Evolutionary conservation across 805 yeast species (phyloP), one percentile per base, ranked within the genome.

Genomic region (Yamadazyma ubonensis): DNA sequence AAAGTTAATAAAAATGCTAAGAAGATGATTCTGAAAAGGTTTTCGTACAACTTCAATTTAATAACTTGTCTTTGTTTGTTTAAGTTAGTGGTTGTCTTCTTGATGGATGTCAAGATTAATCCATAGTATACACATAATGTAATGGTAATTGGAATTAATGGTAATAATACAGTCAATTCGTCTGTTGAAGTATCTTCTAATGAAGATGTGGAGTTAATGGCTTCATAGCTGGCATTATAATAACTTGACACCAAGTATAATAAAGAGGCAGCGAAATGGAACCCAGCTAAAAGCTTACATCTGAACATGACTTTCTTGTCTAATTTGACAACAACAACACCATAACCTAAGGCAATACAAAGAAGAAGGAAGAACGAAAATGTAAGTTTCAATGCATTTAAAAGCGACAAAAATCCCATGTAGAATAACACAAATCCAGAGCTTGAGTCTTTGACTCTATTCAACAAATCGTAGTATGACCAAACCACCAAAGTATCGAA

Each of bases 331-430:
- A 78, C 80, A 36, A 93, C 98, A 34, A 93, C 89, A 46, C 98
- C 97, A 63, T 90, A 93, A 29, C 99, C 99, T 49, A 90, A 70
- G 10, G 95, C 75, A 41, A 93, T 91, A 52, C 88, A 83, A 48
- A 91, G 70, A 41, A 93, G 70, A 53, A 93, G 67, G 67, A 91
- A 93, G 63, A 91, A 84, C 6, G 96, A 86, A 59, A 88, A 86
- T 0, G 96, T 82, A 38, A 87, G 75, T 54, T 93, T 85, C 51
- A 79, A 78, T 1, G 96, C 79, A 57, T 88, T 86, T 59, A 91
- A 65, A 22, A 87, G 59, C 2, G 96, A 82, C 37, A 91, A 76
- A 55, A 91, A 76, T 6, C 79, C 79, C 75, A 88, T 75, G 63
- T 89, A 86, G 38, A 59, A 55, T 29, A 79, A 77, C 47, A 79